Evolutionary conservation across 176 grass and related monocot genomes (phyloP).

Genomic region (Lolium multiflorum): DNA sequence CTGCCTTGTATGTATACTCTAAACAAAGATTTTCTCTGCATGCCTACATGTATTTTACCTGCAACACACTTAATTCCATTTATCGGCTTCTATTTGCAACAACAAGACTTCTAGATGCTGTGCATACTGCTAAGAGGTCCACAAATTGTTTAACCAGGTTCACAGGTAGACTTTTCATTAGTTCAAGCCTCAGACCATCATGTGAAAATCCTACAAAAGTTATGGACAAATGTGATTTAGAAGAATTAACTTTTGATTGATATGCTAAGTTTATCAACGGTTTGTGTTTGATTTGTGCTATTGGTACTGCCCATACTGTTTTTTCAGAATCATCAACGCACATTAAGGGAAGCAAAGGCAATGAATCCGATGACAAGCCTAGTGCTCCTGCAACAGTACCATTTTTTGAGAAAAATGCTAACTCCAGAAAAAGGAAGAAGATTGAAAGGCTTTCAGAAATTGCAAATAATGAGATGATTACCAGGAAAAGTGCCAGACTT

Average conservation of each 20-base stretch:
- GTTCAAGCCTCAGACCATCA: slow-evolving; percentile 3
- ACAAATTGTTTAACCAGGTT: background rate
- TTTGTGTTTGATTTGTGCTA: slow-evolving; percentile 34
- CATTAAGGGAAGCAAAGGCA: slow-evolving; percentile 72
- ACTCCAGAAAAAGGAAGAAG: slow-evolving; percentile 65
- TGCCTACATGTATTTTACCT: slow-evolving; percentile 8
- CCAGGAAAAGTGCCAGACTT: slow-evolving; percentile 68
- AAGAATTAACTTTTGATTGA: slow-evolving; percentile 23
- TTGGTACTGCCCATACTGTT: slow-evolving; percentile 27
- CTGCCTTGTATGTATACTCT: background rate
- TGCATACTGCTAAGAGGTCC: background rate
- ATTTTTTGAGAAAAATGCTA: slow-evolving; percentile 58
- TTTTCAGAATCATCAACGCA: slow-evolving; percentile 88
- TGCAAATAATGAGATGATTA: slow-evolving; percentile 51
- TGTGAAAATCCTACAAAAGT: background rate
- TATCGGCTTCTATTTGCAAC: background rate
- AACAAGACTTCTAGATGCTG: slow-evolving; percentile 17
- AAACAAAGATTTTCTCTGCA: too few relatives aligned
- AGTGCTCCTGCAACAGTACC: slow-evolving; percentile 46
- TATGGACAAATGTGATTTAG: background rate
- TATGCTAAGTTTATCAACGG: background rate
- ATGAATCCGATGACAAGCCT: slow-evolving; percentile 68
- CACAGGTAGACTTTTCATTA: slow-evolving; percentile 11
- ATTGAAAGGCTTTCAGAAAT: slow-evolving; percentile 65
- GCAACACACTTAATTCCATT: slow-evolving; percentile 18